Evolutionary conservation across 257 asterid species (phyloP).

Genomic region (Gynochthodes officinalis): DNA sequence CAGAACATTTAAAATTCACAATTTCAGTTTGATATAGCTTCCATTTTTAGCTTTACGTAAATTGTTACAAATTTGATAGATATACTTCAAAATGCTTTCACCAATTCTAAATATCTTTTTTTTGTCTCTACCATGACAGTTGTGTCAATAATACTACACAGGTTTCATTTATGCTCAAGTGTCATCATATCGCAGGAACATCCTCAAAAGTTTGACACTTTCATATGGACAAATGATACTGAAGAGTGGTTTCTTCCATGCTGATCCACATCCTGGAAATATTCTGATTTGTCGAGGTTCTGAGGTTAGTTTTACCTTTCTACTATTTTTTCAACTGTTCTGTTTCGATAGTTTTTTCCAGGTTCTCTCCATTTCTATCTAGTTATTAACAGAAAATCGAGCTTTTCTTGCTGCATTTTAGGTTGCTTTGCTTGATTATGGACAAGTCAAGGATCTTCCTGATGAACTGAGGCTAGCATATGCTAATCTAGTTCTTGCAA

Average conservation of each 20-base stretch:
- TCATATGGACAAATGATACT: slow-evolving; percentile 98
- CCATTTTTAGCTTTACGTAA: not conserved
- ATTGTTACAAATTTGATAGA: not conserved
- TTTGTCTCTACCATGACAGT: not conserved
- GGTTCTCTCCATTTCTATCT: not conserved
- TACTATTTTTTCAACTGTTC: slow-evolving; percentile 10
- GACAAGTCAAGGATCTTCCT: slow-evolving; percentile 99
- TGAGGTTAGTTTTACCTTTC: slow-evolving; percentile 50
- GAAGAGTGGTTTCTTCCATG: slow-evolving; percentile 96
- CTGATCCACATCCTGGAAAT: slow-evolving; percentile 99
- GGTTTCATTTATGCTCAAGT: slow-evolving; percentile 12
- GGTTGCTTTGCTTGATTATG: slow-evolving; percentile 98
- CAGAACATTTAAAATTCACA: not conserved
- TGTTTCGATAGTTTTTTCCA: not conserved
- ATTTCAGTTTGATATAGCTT: not conserved
- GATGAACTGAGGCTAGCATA: slow-evolving; percentile 83
- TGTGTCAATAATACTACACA: slow-evolving; percentile 1
- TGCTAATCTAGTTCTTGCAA: slow-evolving; percentile 85
- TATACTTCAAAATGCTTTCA: not conserved
- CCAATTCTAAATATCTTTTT: not conserved
- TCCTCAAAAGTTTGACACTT: slow-evolving; percentile 81
- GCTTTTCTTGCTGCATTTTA: slow-evolving; percentile 22
- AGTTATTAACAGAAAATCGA: not conserved
- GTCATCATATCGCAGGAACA: slow-evolving; percentile 55
- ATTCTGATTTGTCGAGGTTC: slow-evolving; percentile 93